Evolutionary conservation across 208 protist genomes (phyloP), one percentile per base, ranked within the genome.

Genomic region (Leishmania major): DNA sequence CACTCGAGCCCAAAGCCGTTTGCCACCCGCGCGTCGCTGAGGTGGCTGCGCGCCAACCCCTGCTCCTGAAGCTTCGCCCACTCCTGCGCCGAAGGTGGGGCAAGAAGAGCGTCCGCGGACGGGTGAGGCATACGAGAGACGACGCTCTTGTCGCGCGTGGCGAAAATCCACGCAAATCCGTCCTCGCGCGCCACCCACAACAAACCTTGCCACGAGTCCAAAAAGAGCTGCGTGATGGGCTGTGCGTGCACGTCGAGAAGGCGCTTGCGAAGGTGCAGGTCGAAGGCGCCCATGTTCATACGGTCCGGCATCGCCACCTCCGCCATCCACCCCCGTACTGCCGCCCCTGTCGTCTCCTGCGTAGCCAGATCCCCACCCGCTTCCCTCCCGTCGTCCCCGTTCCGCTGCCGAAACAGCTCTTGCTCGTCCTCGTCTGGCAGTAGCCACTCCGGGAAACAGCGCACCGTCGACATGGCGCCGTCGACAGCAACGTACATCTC

Each of bases 401-500:
- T 74, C 70, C 62, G 73, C 77, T 79, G 35, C 35, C 76, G 83
- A 79, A 94, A 94, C 8, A 92, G 85, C 53, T 87, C 80, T n/a
- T 82, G 82, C 40, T 83, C 88, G 67, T 94, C 91, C 40, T 78
- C 69, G 69, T 94, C 89, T 11, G 74, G 79, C 66, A 76, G 69
- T 66, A 80, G 51, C 90, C 91, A 95, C 74, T 88, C 82, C 11
- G 93, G 93, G 69, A 77, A 62, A 76, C 88, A 96, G 40, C 90
- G 87, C 72, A 98, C 83, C 31, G 89, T 86, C 77, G 95, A 81
- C 75, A 98, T 84, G 1, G 86, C 88, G 31, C 78, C 73, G 37
- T 97, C 95, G 25, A 98, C 90, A 45, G 88, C 88, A 11, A 98
- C 82, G 80, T 93, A 98, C 82, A 98, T 82, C 71, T 96, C 89